A percentile compares a stretch with the other conserved stretches of the same genome.
Conservation (phyloP, 805 yeast genomes). For the Ogataea paradorogensis region DNA sequence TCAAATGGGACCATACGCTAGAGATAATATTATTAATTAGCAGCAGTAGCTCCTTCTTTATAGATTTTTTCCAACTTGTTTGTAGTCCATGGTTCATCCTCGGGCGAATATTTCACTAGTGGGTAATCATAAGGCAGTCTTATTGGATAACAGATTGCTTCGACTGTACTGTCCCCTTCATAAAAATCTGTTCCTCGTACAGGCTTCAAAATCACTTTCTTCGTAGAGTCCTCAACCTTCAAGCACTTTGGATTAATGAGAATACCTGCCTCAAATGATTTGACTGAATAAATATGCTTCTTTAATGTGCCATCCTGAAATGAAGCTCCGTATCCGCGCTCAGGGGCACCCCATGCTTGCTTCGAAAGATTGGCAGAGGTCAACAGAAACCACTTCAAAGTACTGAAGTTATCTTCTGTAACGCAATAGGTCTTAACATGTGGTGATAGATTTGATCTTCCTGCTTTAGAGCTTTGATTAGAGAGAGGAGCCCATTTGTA, state of each 20-base stretch:
- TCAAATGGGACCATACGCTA: neutral
- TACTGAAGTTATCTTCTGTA: conserved; percentile 47
- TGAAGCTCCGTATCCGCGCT: conserved; percentile 21
- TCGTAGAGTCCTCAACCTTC: conserved; percentile 10
- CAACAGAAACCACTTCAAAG: conserved; percentile 64
- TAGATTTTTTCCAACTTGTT: conserved; percentile 17
- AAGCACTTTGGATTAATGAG: conserved; percentile 37
- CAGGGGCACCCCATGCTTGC: conserved; percentile 74
- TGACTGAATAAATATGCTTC: conserved; percentile 32
- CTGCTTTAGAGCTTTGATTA: conserved; percentile 30
- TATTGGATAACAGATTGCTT: conserved; percentile 33
- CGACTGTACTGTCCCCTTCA: neutral
- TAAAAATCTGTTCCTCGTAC: conserved; percentile 37
- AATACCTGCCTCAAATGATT: conserved; percentile 56
- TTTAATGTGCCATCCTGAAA: conserved; percentile 9
- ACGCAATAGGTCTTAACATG: conserved; percentile 70
- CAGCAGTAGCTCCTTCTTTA: neutral
- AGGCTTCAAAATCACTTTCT: conserved; percentile 38
- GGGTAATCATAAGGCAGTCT: conserved; percentile 57
- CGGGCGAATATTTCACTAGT: conserved; percentile 35
- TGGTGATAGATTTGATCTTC: conserved; percentile 30
- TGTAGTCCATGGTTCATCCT: conserved; percentile 53
- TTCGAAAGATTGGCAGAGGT: conserved; percentile 75
- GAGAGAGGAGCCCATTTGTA: conserved; percentile 40
- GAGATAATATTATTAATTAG: neutral